Conservation (phyloP, 352 stramenopile species). For the Globisporangium heterothallicum region DNA sequence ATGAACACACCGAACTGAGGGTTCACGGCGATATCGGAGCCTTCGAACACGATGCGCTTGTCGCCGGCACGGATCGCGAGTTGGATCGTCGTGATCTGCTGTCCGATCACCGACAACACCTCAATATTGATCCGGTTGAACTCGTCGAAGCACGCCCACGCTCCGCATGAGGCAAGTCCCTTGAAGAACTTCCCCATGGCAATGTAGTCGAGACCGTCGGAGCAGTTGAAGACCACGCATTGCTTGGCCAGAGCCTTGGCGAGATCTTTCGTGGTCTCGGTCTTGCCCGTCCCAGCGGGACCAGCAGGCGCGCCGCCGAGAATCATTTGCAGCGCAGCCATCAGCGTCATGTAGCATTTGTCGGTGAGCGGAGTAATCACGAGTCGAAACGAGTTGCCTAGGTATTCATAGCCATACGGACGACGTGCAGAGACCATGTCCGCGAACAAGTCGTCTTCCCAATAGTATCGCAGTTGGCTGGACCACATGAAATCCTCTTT, state of each 20-base stretch:
- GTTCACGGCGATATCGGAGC: constrained; percentile 91
- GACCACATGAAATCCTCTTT: constrained; percentile 94
- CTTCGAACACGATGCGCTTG: constrained; percentile 91
- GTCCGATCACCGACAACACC: constrained; percentile 80
- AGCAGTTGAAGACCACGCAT: constrained; percentile 96
- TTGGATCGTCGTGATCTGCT: constrained; percentile 83
- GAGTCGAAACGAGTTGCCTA: constrained; percentile 92
- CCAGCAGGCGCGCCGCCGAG: constrained; percentile 89
- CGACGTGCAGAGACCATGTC: constrained; percentile 90
- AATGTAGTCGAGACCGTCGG: constrained; percentile 92
- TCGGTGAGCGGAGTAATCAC: constrained; percentile 95
- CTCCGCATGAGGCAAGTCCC: constrained; percentile 87
- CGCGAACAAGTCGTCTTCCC: constrained; percentile 78
- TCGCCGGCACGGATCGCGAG: constrained; percentile 84
- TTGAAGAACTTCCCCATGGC: constrained; percentile 95
- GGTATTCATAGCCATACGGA: constrained; percentile 93
- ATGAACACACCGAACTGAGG: constrained; percentile 94
- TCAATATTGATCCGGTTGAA: constrained; percentile 97
- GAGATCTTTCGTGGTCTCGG: constrained; percentile 92
- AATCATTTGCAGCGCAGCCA: constrained; percentile 94
- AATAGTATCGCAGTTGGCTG: constrained; percentile 95
- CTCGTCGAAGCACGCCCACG: constrained; percentile 95
- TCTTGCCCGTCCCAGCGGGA: constrained; percentile 92
- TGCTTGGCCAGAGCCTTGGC: constrained; percentile 93
- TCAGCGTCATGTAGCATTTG: constrained; percentile 95